Conservation (phyloP, 2,329 filamentous ascomycete species). For the Aureobasidium sp. region DNA sequence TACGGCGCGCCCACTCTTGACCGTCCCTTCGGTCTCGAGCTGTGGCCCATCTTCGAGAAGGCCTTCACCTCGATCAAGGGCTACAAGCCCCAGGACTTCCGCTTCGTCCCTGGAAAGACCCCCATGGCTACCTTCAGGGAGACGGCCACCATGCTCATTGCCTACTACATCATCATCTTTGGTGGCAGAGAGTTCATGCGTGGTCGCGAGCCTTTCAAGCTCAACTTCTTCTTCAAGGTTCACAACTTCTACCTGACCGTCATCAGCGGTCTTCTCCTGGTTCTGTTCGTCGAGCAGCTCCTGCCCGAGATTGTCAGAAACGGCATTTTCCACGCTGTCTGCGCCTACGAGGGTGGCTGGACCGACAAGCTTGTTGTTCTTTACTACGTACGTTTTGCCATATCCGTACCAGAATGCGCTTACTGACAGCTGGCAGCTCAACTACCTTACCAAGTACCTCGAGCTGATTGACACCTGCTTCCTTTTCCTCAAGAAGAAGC, state of each 20-base stretch:
- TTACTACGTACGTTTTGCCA: conserved; percentile 75
- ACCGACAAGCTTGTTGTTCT: conserved; percentile 86
- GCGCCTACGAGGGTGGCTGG: conserved; percentile 75
- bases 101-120: conserved; percentile 71
- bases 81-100: conserved; percentile 79
- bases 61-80: conserved; percentile 67
- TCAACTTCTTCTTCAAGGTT: conserved; percentile 83
- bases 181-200: conserved; percentile 90
- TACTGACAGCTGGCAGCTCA: conserved; percentile 54
- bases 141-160: conserved; percentile 68
- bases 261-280: conserved; percentile 72
- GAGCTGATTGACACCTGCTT: conserved; percentile 94
- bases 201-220: conserved; percentile 72
- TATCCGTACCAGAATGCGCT: not conserved
- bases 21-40: conserved; percentile 77
- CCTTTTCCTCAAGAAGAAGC: conserved; percentile 99
- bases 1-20: conserved; percentile 68
- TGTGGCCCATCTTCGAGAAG: conserved; percentile 95
- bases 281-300: conserved; percentile 84
- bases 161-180: conserved; percentile 92
- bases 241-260: conserved; percentile 93
- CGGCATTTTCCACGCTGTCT: conserved; percentile 86
- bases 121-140: conserved; percentile 85
- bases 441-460: conserved; percentile 97
- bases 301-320: conserved; percentile 70